Evolutionary conservation across 371 early-diverging fungal species (phyloP).

Genomic region (Massospora cicadina): DNA sequence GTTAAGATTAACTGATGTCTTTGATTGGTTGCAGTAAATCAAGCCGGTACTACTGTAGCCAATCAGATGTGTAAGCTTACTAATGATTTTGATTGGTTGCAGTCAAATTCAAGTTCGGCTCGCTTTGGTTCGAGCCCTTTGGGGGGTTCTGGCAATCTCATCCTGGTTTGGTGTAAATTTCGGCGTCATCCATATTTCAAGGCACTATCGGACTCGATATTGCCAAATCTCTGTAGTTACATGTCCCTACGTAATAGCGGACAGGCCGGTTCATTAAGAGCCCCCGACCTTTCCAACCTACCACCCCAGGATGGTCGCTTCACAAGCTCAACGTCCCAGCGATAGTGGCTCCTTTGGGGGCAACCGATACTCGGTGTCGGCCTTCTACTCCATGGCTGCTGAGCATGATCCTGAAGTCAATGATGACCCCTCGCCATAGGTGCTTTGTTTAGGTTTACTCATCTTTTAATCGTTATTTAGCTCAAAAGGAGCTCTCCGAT

Average conservation of each 20-base stretch:
- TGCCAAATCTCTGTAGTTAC: no score
- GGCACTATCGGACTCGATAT: no score
- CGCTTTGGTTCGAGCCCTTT: no score
- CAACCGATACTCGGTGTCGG: conserved; percentile 68
- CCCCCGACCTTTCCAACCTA: not conserved
- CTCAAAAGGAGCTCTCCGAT: conserved; percentile 69
- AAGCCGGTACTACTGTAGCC: no score
- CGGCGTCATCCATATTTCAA: no score
- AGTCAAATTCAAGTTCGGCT: no score
- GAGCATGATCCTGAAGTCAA: conserved; percentile 86
- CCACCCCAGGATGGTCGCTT: not conserved
- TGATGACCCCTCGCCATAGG: conserved; percentile 74
- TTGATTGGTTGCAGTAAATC: no score
- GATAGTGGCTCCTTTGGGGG: conserved; percentile 19
- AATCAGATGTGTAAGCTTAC: no score
- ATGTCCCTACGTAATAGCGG: conserved; percentile 5
- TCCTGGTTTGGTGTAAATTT: no score
- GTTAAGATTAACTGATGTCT: no score
- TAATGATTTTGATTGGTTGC: no score
- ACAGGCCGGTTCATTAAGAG: not conserved
- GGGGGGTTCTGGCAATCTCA: no score
- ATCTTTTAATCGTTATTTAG: conserved; percentile 18
- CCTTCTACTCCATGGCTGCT: conserved; percentile 82
- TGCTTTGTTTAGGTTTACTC: conserved; percentile 14
- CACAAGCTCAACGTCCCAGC: not conserved